phyloP scores from a whole-genome alignment of 768 basidiomycete genomes.

The Serendipita sp. region DNA sequence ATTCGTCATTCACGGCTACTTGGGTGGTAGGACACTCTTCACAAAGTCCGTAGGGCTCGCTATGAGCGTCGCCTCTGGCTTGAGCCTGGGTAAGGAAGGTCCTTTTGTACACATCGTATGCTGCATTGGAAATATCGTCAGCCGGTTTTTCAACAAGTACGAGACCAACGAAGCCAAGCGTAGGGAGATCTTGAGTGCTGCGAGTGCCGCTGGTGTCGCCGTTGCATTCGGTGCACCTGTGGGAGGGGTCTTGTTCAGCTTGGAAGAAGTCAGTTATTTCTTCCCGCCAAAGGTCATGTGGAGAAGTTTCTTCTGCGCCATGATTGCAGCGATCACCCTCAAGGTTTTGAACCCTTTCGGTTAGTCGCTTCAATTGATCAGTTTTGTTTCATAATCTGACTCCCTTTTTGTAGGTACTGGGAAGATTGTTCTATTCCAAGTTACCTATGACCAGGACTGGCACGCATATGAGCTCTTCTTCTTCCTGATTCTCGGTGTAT shows the following conservation, averaged over 20 bases:
- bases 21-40: constrained; percentile 76
- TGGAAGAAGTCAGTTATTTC: constrained; percentile 81
- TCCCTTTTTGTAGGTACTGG: constrained; percentile 37
- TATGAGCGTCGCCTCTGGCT: constrained; percentile 79
- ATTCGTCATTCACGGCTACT: constrained; percentile 94
- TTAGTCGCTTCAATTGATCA: not conserved
- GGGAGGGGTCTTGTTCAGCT: constrained; percentile 77
- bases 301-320: constrained; percentile 27
- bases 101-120: constrained; percentile 86
- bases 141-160: constrained; percentile 72
- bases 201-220: constrained; percentile 92
- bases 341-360: constrained; percentile 65
- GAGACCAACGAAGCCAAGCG: constrained; percentile 94
- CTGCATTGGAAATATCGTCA: constrained; percentile 85
- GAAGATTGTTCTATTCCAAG: constrained; percentile 82
- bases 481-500: constrained; percentile 73
- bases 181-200: constrained; percentile 86
- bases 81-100: constrained; percentile 64
- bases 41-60: constrained; percentile 82
- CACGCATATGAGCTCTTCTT: constrained; percentile 75
- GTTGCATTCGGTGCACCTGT: constrained; percentile 97
- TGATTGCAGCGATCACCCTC: constrained; percentile 20
- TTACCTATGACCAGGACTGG: constrained; percentile 88
- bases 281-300: constrained; percentile 69
- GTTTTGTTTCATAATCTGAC: not conserved